A percentile compares a stretch with the other conserved stretches of the same genome.
Conservation (phyloP, 768 basidiomycete genomes). For the Pleurotus eryngii region DNA sequence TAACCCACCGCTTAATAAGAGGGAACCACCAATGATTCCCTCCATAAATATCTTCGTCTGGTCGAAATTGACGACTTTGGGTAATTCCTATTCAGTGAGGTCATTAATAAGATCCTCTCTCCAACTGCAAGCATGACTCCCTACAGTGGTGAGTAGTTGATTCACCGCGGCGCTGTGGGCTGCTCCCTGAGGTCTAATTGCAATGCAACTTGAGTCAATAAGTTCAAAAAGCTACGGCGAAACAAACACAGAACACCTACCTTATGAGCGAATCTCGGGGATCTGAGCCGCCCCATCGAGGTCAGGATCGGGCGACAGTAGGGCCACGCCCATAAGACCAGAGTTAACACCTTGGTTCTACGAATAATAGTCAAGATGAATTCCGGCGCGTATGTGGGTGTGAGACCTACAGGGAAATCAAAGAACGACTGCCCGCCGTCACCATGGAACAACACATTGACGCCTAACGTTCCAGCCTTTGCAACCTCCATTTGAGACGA, state of each 20-base stretch:
- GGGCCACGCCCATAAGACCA: slow-evolving; percentile 19
- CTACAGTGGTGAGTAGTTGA: slow-evolving; percentile 18
- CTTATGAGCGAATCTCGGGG: slow-evolving; percentile 13
- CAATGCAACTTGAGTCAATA: neutral
- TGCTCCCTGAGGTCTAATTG: slow-evolving; percentile 20
- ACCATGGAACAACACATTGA: slow-evolving; percentile 24
- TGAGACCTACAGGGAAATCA: slow-evolving; percentile 17
- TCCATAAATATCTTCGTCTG: slow-evolving; percentile 22
- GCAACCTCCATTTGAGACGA: slow-evolving; percentile 13
- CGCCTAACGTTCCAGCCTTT: slow-evolving; percentile 16
- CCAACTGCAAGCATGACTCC: neutral
- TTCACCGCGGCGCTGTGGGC: slow-evolving; percentile 26
- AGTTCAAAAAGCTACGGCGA: neutral
- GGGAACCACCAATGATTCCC: slow-evolving; percentile 24
- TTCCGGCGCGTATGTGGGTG: neutral
- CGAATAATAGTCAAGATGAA: neutral
- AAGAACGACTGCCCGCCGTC: slow-evolving; percentile 22
- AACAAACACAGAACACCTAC: slow-evolving; percentile 1
- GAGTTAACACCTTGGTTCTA: slow-evolving; percentile 18
- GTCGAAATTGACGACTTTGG: slow-evolving; percentile 24
- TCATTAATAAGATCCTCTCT: neutral
- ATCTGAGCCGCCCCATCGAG: slow-evolving; percentile 17
- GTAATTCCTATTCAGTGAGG: slow-evolving; percentile 12
- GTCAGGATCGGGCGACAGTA: slow-evolving; percentile 18
- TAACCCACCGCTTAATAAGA: slow-evolving; percentile 21